Conservation (phyloP, 148 eudicot species). For the Beta vulgaris region DNA sequence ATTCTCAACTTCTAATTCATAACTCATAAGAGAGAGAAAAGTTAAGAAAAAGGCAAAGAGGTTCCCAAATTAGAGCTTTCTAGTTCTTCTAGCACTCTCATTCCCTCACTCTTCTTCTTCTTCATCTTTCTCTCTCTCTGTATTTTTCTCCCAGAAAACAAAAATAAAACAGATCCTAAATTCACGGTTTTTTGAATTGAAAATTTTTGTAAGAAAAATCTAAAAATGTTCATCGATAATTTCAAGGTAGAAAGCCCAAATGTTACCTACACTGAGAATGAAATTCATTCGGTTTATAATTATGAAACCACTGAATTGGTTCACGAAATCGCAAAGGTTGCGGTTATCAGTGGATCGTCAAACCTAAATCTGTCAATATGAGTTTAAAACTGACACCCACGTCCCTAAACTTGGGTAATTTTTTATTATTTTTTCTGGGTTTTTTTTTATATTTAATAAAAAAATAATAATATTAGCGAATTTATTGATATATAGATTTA, state of each 20-base stretch:
- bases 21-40: not conserved
- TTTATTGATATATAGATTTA: constrained; percentile 6
- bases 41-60: too few relatives aligned
- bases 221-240: constrained; percentile 79
- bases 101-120: not conserved
- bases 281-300: constrained; percentile 71
- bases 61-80: too few relatives aligned
- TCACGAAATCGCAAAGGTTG: constrained; percentile 77
- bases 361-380: constrained; percentile 81
- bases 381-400: constrained; percentile 72
- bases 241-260: constrained; percentile 92
- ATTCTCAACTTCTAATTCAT: not conserved
- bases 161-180: constrained; percentile 8
- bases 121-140: not conserved
- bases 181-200: not conserved
- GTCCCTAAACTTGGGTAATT: constrained; percentile 88
- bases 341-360: constrained; percentile 85
- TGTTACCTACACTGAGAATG: constrained; percentile 71
- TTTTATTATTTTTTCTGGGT: not conserved
- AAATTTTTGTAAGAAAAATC: not conserved
- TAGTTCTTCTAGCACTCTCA: too few relatives aligned
- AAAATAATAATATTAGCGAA: not conserved
- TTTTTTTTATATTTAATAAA: not conserved
- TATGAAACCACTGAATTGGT: constrained; percentile 91
- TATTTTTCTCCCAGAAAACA: too few relatives aligned